These are phyloP conservation scores for Sphagnurus paluster DNA, from an alignment of 1,284 basidiomycete genomes.

Conservation along the genomic window DNA sequence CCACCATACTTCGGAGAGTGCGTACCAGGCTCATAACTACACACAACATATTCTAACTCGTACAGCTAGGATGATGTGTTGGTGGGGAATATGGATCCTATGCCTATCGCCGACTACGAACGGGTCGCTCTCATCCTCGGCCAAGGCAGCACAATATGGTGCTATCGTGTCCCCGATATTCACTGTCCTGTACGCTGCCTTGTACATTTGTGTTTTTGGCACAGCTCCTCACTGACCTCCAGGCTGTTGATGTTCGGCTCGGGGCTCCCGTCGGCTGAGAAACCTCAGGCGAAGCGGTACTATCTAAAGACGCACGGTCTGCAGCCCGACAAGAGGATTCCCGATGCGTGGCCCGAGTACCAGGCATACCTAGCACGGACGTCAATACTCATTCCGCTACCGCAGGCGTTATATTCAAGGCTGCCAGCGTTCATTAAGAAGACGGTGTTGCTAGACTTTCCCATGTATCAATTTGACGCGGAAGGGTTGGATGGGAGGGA, in stretches of 20 bases:
- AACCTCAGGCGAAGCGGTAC: conserved; percentile 66
- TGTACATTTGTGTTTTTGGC: not conserved
- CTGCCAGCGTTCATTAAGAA: conserved; percentile 59
- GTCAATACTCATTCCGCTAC: conserved; percentile 67
- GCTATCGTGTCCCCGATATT: conserved; percentile 65
- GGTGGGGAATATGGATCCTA: conserved; percentile 74
- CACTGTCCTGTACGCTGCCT: conserved; percentile 53
- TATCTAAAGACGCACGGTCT: conserved; percentile 57
- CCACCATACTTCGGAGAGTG: conserved; percentile 80
- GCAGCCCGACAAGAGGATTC: conserved; percentile 26
- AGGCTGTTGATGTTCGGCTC: conserved; percentile 69
- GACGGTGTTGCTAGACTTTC: conserved; percentile 63
- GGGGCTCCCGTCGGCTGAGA: conserved; percentile 73
- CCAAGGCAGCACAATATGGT: conserved; percentile 57
- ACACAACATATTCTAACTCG: conserved; percentile 1
- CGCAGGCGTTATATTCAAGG: conserved; percentile 55
- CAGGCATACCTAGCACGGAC: conserved; percentile 59
- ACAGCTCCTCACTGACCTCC: not conserved
- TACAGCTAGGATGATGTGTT: conserved; percentile 58
- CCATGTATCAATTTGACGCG: conserved; percentile 62
- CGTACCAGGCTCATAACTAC: conserved; percentile 18
- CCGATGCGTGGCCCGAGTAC: conserved; percentile 55
- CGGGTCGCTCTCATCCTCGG: conserved; percentile 39
- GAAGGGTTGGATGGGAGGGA: conserved; percentile 9
- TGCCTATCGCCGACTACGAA: conserved; percentile 59